These are phyloP conservation scores for Phalaenopsis aphrodite DNA, from an alignment of 106 monocot species.

Conservation along the genomic window DNA sequence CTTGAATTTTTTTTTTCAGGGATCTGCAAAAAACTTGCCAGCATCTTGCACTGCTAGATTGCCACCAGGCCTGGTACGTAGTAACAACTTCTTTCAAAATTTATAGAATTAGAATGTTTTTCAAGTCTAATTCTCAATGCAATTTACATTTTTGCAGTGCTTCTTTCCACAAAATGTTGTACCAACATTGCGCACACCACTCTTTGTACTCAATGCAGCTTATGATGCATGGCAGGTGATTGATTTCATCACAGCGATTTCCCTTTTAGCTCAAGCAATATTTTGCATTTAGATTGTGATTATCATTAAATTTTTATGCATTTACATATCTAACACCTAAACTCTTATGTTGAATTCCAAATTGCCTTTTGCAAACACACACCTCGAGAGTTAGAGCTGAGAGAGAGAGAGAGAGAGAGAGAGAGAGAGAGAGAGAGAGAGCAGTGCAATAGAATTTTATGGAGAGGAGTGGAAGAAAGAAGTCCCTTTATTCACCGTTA, in stretches of 20 bases:
- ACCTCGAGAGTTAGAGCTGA: too few relatives aligned
- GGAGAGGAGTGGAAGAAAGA: too few relatives aligned
- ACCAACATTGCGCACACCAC: constrained; percentile 52
- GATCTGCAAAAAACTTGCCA: constrained; percentile 77
- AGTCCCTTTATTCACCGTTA: too few relatives aligned
- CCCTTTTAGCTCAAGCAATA: background rate
- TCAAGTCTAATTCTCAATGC: background rate
- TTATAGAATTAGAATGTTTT: background rate
- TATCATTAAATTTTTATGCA: too few relatives aligned
- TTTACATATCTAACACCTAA: too few relatives aligned
- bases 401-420: too few relatives aligned
- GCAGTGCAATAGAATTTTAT: too few relatives aligned
- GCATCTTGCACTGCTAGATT: constrained; percentile 60
- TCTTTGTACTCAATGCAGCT: constrained; percentile 75
- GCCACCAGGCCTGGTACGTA: constrained; percentile 47
- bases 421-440: too few relatives aligned
- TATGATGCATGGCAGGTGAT: constrained; percentile 91
- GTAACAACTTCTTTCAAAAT: constrained; percentile 15
- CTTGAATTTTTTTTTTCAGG: constrained; percentile 27
- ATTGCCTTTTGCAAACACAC: too few relatives aligned
- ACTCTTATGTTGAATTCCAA: too few relatives aligned
- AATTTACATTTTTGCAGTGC: constrained; percentile 41
- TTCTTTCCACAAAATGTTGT: constrained; percentile 77
- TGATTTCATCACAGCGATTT: background rate
- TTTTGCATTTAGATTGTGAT: background rate